Conservation (phyloP, 257 asterid genomes). For the Jacaranda mimosifolia region DNA sequence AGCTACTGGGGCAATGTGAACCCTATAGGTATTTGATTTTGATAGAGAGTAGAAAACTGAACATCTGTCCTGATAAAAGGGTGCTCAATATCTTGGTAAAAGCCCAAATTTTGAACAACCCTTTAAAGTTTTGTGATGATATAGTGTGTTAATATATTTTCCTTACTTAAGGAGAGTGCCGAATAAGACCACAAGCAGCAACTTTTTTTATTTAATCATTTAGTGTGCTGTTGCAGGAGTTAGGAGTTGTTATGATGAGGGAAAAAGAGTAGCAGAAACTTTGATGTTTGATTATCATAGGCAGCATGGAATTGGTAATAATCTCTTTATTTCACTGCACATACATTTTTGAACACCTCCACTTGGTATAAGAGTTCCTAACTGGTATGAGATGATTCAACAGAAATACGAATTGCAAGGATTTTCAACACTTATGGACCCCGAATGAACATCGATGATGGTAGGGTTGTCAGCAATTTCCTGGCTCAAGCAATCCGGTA, state of each 20-base stretch:
- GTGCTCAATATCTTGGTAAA: background rate
- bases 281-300: constrained; percentile 98
- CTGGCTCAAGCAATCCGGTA: constrained; percentile 98
- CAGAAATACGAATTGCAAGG: constrained; percentile 93
- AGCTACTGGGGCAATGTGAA: constrained; percentile 99
- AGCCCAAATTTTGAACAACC: no score
- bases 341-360: background rate
- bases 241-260: constrained; percentile 96
- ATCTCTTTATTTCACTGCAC: constrained; percentile 3
- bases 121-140: no score
- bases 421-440: constrained; percentile 98
- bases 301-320: constrained; percentile 89
- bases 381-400: constrained; percentile 14
- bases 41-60: no score
- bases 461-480: constrained; percentile 98
- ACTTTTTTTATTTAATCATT: background rate
- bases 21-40: constrained; percentile 75
- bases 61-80: no score
- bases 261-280: constrained; percentile 97
- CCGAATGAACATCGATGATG: constrained; percentile 97
- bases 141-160: no score
- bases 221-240: constrained; percentile 68
- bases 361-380: constrained; percentile 21
- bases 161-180: no score
- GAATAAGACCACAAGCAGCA: background rate